These are phyloP conservation scores for Artemisia tridentata DNA, from an alignment of 129 eudicot genomes.

Conservation along the genomic window DNA sequence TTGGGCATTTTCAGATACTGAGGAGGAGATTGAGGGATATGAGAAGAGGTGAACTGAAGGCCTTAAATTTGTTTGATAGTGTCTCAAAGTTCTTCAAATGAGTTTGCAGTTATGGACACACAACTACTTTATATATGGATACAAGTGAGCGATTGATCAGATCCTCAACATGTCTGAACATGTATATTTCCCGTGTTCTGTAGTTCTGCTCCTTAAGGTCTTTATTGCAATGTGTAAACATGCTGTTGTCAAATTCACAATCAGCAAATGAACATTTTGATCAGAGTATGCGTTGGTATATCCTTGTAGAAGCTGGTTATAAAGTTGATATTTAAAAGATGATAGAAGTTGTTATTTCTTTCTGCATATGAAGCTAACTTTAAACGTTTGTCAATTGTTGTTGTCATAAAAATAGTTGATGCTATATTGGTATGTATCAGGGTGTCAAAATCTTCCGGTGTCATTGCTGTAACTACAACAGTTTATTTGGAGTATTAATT, in stretches of 20 bases:
- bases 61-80: constrained; percentile 70
- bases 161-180: neutral
- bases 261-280: constrained; percentile 16
- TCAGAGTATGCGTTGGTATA: neutral
- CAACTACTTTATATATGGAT: neutral
- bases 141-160: neutral
- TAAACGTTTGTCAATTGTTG: too few species aligned
- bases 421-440: too few species aligned
- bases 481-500: too few species aligned
- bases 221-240: constrained; percentile 9
- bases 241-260: neutral
- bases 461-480: too few species aligned
- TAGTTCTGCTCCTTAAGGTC: neutral
- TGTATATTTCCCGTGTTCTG: constrained; percentile 3
- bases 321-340: neutral
- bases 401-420: too few species aligned
- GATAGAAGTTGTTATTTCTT: too few species aligned
- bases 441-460: too few species aligned
- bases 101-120: constrained; percentile 11
- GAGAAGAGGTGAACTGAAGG: constrained; percentile 84
- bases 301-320: neutral
- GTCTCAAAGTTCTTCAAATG: constrained; percentile 71
- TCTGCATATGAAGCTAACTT: too few species aligned
- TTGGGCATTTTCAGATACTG: constrained; percentile 53
- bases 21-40: constrained; percentile 90